phyloP scores from a whole-genome alignment of 352 stramenopile genomes.

The Phytophthora podocarpi region DNA sequence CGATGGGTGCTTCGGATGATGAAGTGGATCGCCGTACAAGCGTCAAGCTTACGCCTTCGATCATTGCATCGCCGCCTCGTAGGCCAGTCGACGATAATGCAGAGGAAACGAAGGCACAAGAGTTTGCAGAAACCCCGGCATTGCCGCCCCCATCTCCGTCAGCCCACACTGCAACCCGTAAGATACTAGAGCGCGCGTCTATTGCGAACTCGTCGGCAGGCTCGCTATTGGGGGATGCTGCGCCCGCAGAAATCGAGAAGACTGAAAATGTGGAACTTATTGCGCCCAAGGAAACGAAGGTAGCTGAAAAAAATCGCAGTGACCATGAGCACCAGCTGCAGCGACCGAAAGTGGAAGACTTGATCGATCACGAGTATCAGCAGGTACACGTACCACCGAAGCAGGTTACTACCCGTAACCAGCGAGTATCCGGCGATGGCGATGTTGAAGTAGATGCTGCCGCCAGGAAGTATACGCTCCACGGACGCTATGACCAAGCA shows the following conservation, averaged over 20 bases:
- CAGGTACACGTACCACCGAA: not conserved
- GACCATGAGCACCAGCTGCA: constrained; percentile 11
- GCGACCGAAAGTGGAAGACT: constrained; percentile 14
- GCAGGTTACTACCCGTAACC: not conserved
- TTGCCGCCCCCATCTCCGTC: constrained; percentile 53
- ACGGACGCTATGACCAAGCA: constrained; percentile 7
- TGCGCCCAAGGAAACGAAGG: not conserved
- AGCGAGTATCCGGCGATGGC: constrained; percentile 6
- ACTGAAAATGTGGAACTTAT: not conserved
- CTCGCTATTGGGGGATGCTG: constrained; percentile 4
- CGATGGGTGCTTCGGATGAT: constrained; percentile 43
- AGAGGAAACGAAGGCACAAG: constrained; percentile 62
- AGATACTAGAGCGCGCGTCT: constrained; percentile 41
- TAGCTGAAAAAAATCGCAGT: constrained; percentile 18
- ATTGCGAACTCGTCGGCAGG: constrained; percentile 29
- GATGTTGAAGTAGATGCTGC: constrained; percentile 1
- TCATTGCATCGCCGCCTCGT: not conserved
- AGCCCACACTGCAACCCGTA: constrained; percentile 37
- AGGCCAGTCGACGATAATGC: constrained; percentile 33
- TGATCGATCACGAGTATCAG: constrained; percentile 20
- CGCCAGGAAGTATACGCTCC: constrained; percentile 19
- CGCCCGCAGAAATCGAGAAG: constrained; percentile 1
- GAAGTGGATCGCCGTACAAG: constrained; percentile 30
- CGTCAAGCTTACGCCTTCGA: constrained; percentile 2
- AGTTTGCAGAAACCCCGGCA: constrained; percentile 49